Base-by-base conservation (phyloP, 148 eudicot genomes). In the Dysphania ambrosioides region DNA sequence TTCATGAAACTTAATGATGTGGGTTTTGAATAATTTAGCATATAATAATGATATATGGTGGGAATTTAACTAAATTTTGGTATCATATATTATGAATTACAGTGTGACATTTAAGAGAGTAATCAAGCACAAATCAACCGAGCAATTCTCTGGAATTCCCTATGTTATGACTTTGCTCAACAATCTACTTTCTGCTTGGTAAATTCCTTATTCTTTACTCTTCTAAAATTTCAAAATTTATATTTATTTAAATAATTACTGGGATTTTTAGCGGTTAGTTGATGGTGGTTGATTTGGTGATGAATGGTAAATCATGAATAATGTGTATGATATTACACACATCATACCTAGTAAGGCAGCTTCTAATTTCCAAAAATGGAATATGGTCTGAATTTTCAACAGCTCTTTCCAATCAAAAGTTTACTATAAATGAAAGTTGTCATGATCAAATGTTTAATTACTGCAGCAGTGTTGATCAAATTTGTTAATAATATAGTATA, bases 141-240 rank as follows among this genome's bases (percentile, higher is more conserved):
- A 89, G 75, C 87, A 91, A 49, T 91, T 91, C 57, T 91, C 97
- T 8, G 93, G 93, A 41, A 61, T 89, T 3, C 93, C 97, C 4
- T 89, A 91, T 82, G 87, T 82, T 70, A 91, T 91, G 97, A 87
- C 97, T 53, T 72, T 89, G 72, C 97, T 91, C 84, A 91, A 91
- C 88, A 84, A 86, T 86, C 83, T 91, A 44, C 89, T 91, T 60
- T 84, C 93, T 29, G 86, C 93, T 32, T 91, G 97, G 97, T 91
- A 80, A 71, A 18, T 64, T 49, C 13, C 47, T 42, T 2, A 4
- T 42, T 69, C 9, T 36, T 13, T 56, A 5, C 47, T 72, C 2
- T 66, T 74, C 27, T 53, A 7, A 1, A 2, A 8, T 24, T 56
- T 12, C 7, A 31, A 8, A 21, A 47, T 47, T 47, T 47, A 47